phyloP scores from a whole-genome alignment of 2,329 filamentous ascomycete genomes.

The Fusarium piperis region DNA sequence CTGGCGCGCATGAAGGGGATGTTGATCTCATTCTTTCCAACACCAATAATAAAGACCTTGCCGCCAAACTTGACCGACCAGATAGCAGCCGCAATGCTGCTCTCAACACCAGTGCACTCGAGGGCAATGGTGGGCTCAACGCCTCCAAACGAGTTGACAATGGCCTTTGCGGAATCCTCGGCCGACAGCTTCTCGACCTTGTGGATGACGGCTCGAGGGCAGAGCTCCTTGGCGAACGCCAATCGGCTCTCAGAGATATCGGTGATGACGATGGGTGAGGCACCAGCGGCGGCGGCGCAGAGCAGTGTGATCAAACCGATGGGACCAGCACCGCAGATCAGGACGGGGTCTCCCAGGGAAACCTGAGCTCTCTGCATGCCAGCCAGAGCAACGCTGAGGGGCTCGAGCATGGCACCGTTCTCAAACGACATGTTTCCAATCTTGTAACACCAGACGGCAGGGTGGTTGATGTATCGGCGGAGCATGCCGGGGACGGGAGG shows the following conservation, averaged over 20 bases:
- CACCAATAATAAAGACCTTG: slow-evolving; percentile 96
- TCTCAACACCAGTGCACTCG: slow-evolving; percentile 96
- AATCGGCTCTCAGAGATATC: slow-evolving; percentile 91
- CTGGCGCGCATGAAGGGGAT: slow-evolving; percentile 95
- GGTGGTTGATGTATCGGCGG: slow-evolving; percentile 93
- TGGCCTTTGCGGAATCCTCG: slow-evolving; percentile 78
- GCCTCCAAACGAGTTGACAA: slow-evolving; percentile 74
- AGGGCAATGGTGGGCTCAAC: slow-evolving; percentile 84
- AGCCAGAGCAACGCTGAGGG: slow-evolving; percentile 87
- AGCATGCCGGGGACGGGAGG: slow-evolving; percentile 89
- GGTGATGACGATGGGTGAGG: slow-evolving; percentile 90
- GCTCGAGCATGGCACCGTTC: slow-evolving; percentile 90
- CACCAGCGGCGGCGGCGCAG: slow-evolving; percentile 86
- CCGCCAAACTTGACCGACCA: slow-evolving; percentile 94
- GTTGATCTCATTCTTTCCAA: slow-evolving; percentile 94
- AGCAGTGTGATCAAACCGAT: slow-evolving; percentile 91
- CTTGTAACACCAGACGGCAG: slow-evolving; percentile 95
- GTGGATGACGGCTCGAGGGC: slow-evolving; percentile 82
- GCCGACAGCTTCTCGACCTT: slow-evolving; percentile 74
- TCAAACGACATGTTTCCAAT: slow-evolving; percentile 93
- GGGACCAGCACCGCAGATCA: slow-evolving; percentile 92
- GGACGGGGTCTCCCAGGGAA: slow-evolving; percentile 83
- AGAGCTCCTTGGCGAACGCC: slow-evolving; percentile 84
- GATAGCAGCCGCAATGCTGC: slow-evolving; percentile 84
- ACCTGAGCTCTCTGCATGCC: slow-evolving; percentile 86